A percentile compares a stretch with the other conserved stretches of the same genome.
Evolutionary conservation across 345 rosid species (phyloP).

Genomic region (Barbarea vulgaris): DNA sequence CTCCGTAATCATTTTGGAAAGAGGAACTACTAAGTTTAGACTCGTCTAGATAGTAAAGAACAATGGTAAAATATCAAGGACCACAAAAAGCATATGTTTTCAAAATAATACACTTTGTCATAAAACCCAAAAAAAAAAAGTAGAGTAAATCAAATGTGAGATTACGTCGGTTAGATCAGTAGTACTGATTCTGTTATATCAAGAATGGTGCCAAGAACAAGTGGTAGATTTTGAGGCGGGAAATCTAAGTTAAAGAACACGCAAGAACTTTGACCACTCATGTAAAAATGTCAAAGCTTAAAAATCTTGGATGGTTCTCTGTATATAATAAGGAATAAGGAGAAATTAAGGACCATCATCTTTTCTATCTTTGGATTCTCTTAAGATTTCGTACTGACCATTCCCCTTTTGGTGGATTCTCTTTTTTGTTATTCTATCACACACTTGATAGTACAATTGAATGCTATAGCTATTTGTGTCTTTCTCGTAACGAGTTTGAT

Average conservation of each 20-base stretch:
- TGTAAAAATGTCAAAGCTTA: slow-evolving; percentile 11
- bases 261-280: slow-evolving; percentile 7
- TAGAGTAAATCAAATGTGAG: not conserved
- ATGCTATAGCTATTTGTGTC: not conserved
- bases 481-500: not conserved
- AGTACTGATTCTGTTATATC: slow-evolving; percentile 27
- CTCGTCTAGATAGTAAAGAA: not conserved
- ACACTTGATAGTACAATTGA: slow-evolving; percentile 14
- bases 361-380: slow-evolving; percentile 20
- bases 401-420: slow-evolving; percentile 10
- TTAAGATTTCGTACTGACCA: not conserved
- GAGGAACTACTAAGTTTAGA: not conserved
- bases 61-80: not conserved
- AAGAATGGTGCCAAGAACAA: slow-evolving; percentile 22
- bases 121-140: not conserved
- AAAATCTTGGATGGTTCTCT: slow-evolving; percentile 1
- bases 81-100: not conserved
- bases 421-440: slow-evolving; percentile 4
- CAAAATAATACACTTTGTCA: not conserved
- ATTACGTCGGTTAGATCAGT: slow-evolving; percentile 22
- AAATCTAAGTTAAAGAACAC: slow-evolving; percentile 20
- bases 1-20: not conserved
- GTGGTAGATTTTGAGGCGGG: slow-evolving; percentile 8
- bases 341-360: slow-evolving; percentile 30
- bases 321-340: not conserved